Percentiles rank a stretch among this genome's conserved stretches.
Conservation (phyloP, 2,329 filamentous ascomycete genomes). For the Claviceps pusilla region DNA sequence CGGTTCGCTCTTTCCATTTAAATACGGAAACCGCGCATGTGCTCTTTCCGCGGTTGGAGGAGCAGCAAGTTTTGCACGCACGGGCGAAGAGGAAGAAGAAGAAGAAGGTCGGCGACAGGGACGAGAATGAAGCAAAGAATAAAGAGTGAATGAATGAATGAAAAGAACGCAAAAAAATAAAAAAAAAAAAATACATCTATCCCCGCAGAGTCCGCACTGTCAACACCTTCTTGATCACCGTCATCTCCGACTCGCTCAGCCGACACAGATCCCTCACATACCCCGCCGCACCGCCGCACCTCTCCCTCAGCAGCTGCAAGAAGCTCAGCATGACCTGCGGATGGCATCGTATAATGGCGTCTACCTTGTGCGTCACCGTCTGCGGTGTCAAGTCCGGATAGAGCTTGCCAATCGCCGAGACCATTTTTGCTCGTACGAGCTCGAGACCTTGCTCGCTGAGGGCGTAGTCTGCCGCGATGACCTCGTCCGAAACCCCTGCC, state of each 20-base stretch:
- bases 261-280: neutral
- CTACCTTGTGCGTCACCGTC: neutral
- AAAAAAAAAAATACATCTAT: too few species aligned
- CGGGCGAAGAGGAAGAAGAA: too few species aligned
- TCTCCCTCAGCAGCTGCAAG: neutral
- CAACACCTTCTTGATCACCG: neutral
- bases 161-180: too few species aligned
- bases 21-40: too few species aligned
- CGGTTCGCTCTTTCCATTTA: too few species aligned
- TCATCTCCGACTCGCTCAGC: neutral
- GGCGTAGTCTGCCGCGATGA: neutral
- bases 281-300: neutral
- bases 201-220: neutral
- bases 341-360: neutral
- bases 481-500: neutral
- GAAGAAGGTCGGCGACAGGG: too few species aligned
- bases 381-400: neutral
- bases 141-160: too few species aligned
- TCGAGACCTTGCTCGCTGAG: neutral
- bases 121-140: too few species aligned
- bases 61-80: too few species aligned
- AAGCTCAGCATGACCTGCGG: neutral
- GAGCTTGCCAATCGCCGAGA: neutral
- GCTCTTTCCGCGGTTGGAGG: too few species aligned
- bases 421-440: neutral